Conservation (phyloP, 805 yeast genomes). For the Monosporozyma solicola region DNA sequence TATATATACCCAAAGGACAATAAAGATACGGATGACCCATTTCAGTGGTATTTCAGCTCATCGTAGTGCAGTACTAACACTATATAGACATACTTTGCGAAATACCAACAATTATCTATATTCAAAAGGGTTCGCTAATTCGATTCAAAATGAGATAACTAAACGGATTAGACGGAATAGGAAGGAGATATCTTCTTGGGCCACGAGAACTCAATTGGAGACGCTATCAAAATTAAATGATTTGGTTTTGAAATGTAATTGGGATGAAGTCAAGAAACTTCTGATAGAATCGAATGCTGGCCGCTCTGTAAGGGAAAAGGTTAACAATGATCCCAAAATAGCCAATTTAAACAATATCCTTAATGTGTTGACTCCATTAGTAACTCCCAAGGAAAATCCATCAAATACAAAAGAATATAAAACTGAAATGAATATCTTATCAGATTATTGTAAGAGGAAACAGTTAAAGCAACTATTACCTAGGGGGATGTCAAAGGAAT, state of each 20-base stretch:
- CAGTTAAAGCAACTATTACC: constrained; percentile 13
- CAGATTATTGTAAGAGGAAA: constrained; percentile 11
- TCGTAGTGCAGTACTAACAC: constrained; percentile 19
- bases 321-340: not conserved
- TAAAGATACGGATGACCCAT: constrained; percentile 18
- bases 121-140: constrained; percentile 11
- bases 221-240: constrained; percentile 12
- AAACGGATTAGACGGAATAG: constrained; percentile 10
- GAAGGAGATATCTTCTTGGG: constrained; percentile 23
- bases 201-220: constrained; percentile 10
- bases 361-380: not conserved
- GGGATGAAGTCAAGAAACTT: not conserved
- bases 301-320: not conserved
- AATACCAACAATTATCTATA: constrained; percentile 13
- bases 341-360: not conserved
- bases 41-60: constrained; percentile 26
- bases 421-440: constrained; percentile 10
- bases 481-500: constrained; percentile 8
- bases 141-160: constrained; percentile 8
- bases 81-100: constrained; percentile 27
- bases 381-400: not conserved
- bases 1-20: not conserved
- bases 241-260: constrained; percentile 3
- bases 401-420: not conserved
- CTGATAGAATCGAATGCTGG: not conserved